Conservation (phyloP, 2,329 filamentous ascomycete genomes). For the Sarocladium oryzae region DNA sequence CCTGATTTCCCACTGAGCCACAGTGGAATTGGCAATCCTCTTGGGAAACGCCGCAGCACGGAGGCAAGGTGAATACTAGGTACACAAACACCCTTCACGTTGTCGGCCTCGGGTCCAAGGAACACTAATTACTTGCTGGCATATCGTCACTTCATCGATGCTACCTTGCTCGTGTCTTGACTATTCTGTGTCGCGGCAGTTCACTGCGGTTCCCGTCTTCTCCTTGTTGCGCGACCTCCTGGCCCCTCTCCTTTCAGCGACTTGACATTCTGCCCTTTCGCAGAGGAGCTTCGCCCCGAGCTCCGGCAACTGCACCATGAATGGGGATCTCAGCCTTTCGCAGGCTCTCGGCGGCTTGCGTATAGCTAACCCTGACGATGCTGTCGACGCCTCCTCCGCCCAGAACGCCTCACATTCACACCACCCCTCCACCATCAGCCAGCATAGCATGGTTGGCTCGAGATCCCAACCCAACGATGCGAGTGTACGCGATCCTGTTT, state of each 20-base stretch:
- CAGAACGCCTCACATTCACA: constrained; percentile 11
- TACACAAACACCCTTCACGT: constrained; percentile 3
- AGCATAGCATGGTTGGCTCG: neutral
- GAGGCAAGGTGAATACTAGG: neutral
- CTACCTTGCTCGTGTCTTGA: neutral
- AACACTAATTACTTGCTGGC: too few relatives aligned
- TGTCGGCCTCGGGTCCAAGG: neutral
- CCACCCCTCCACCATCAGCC: neutral
- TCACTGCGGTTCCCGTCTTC: neutral
- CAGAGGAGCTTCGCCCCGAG: constrained; percentile 11
- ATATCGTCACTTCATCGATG: constrained; percentile 10
- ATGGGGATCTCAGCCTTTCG: constrained; percentile 86
- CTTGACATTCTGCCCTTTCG: constrained; percentile 12
- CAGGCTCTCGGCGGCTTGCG: constrained; percentile 88
- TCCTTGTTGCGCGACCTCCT: neutral
- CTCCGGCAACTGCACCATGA: constrained; percentile 52
- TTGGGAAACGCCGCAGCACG: constrained; percentile 2
- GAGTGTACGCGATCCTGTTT: constrained; percentile 12
- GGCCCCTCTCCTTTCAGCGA: constrained; percentile 7
- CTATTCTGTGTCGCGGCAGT: neutral
- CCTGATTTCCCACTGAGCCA: constrained; percentile 4
- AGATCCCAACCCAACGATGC: neutral
- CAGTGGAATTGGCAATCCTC: neutral
- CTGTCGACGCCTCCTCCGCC: constrained; percentile 29
- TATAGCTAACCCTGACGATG: constrained; percentile 92